Percentiles rank a stretch among this genome's conserved stretches.
Evolutionary conservation across 495 filamentous ascomycete species (phyloP).

Genomic region (Bathelium albidoporum): DNA sequence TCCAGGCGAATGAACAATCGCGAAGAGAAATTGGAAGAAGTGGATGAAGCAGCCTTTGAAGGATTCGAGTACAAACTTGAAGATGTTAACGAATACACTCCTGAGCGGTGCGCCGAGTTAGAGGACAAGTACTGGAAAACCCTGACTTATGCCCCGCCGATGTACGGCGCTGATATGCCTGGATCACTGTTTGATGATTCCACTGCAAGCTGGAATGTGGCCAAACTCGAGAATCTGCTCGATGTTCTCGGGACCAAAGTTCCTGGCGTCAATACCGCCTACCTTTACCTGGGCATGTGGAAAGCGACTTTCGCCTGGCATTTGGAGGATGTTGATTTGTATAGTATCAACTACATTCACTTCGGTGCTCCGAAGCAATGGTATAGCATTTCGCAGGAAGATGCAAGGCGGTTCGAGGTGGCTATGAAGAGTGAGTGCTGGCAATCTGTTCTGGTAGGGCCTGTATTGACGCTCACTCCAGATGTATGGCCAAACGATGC

Average conservation of each 20-base stretch:
- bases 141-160: conserved; percentile 81
- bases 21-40: conserved; percentile 56
- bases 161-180: conserved; percentile 95
- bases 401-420: conserved; percentile 86
- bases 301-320: conserved; percentile 99
- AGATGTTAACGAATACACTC: conserved; percentile 71
- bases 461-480: conserved; percentile 17
- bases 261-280: conserved; percentile 97
- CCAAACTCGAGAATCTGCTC: conserved; percentile 83
- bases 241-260: conserved; percentile 93
- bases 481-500: conserved; percentile 86
- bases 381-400: conserved; percentile 97
- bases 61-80: conserved; percentile 81
- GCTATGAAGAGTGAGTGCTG: conserved; percentile 68
- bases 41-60: conserved; percentile 80
- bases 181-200: conserved; percentile 90
- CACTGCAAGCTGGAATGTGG: conserved; percentile 83
- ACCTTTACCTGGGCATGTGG: conserved; percentile 98
- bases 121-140: conserved; percentile 94
- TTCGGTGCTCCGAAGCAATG: conserved; percentile 98
- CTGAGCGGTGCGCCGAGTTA: conserved; percentile 84
- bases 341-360: conserved; percentile 99
- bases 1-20: conserved; percentile 72
- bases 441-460: not conserved
- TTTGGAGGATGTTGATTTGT: conserved; percentile 94